Evolutionary conservation across 108 stramenopile genomes (phyloP), one percentile per base, ranked within the genome.

Genomic region (Craspedostauros australis): DNA sequence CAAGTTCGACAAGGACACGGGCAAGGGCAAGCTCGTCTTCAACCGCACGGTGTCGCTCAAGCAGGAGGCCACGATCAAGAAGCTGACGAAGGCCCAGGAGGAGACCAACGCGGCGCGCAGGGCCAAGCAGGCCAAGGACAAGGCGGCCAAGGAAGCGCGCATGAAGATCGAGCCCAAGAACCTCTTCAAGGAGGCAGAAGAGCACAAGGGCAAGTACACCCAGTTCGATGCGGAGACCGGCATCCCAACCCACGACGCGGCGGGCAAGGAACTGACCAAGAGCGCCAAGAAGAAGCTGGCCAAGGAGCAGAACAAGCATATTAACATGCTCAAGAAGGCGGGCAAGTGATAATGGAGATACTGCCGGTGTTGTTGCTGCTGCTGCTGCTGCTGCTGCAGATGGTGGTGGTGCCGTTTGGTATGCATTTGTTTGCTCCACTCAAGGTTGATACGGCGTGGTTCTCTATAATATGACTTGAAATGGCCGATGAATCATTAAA

Each of bases 31-130:
- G 28, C 58, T 96, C 32, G 93, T 99, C 16, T 90, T 99, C 61
- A 99, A 99, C 65, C 81, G 93, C 30, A 95, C 91, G 5, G 96
- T 99, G 5, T 79, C 71, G 6, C 72, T 99, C 41, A 91, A 86
- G 73, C 91, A 95, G 54, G 82, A 90, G 64, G 66, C 57, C 3
- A 64, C 88, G 46, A 95, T 82, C 62, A 86, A 91, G 61, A 68
- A 82, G 49, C 39, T 79, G n/a, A 62, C 70, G 26, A 54, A 56
- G n/a, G 62, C 64, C 25, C 67, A 82, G 41, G 82, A 76, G 54
- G 79, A 75, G n/a, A 60, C 76, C 32, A 42, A 68, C 33, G 66
- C 66, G n/a, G 76, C 74, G 4, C 68, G 77, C 31, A 74, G 69
- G 47, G 70, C 50, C 21, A 70, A 86, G 46, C 72, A 76, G 47